phyloP scores from a whole-genome alignment of 139 green algal genomes.

The Haematococcus lacustris region DNA sequence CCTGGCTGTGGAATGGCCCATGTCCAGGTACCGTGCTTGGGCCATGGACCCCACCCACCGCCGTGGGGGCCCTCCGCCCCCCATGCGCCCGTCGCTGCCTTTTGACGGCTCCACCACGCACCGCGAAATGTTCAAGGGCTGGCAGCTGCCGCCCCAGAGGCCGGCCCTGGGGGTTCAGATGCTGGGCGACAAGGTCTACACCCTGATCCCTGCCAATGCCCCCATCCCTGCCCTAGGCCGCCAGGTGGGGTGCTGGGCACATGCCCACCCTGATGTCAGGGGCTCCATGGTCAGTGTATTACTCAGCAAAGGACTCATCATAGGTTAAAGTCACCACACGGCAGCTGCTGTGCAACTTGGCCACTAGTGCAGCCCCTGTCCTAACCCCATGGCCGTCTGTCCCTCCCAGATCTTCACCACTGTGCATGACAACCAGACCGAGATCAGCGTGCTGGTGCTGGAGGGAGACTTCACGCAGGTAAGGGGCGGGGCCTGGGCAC shows the following conservation, averaged over 20 bases:
- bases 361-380: too few relatives aligned
- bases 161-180: slow-evolving; percentile 44
- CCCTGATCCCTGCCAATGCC: slow-evolving; percentile 40
- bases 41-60: slow-evolving; percentile 23
- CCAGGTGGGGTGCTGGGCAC: too few relatives aligned
- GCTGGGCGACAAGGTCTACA: slow-evolving; percentile 35
- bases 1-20: too few relatives aligned
- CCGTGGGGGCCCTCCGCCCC: slow-evolving; percentile 10
- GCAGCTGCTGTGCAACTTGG: too few relatives aligned
- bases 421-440: slow-evolving; percentile 41
- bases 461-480: slow-evolving; percentile 38
- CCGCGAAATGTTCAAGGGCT: slow-evolving; percentile 50
- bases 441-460: slow-evolving; percentile 53
- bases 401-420: slow-evolving; percentile 27
- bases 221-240: slow-evolving; percentile 24
- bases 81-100: slow-evolving; percentile 35
- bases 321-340: too few relatives aligned
- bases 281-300: too few relatives aligned
- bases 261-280: too few relatives aligned
- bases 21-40: slow-evolving; percentile 20
- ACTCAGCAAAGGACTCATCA: too few relatives aligned
- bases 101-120: slow-evolving; percentile 51
- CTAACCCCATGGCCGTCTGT: too few relatives aligned
- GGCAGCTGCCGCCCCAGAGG: slow-evolving; percentile 40
- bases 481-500: too few relatives aligned